Base-by-base conservation (phyloP, 495 filamentous ascomycete genomes). In the Pyrenopolyporus hunteri region DNA sequence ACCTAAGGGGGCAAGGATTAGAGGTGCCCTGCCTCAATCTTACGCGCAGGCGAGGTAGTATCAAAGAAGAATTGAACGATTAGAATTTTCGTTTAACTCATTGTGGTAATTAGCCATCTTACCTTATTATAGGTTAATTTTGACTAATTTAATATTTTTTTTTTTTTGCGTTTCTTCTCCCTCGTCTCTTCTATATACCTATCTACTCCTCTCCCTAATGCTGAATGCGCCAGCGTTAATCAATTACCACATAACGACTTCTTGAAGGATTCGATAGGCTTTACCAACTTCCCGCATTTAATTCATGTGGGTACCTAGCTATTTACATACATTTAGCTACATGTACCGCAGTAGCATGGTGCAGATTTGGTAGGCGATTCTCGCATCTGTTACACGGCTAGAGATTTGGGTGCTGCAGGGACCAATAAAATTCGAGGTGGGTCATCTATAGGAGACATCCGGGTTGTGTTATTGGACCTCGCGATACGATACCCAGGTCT, bases 21-120 rank as follows among this genome's bases (percentile, higher is more conserved):
- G n/a, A n/a, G 20, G 37, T 42, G 29, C 44, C 53, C 52, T 63
- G 53, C 13, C 46, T 44, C 46, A 63, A 57, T 63, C 52, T 57
- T 56, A 63, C 52, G 8, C 32, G 52, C 52, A 42, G 59, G 20
- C 22, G 33, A 8, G 14, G 6, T 29, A n/a, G n/a, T n/a, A n/a
- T n/a, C n/a, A n/a, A n/a, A n/a, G n/a, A n/a, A n/a, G n/a, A n/a
- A n/a, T n/a, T n/a, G n/a, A n/a, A n/a, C n/a, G n/a, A n/a, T n/a
- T n/a, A n/a, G n/a, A n/a, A n/a, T n/a, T n/a, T n/a, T n/a, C n/a
- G n/a, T n/a, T n/a, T n/a, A n/a, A n/a, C n/a, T n/a, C n/a, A n/a
- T n/a, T n/a, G n/a, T n/a, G n/a, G n/a, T n/a, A n/a, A n/a, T n/a
- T n/a, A n/a, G n/a, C n/a, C n/a, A n/a, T n/a, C n/a, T n/a, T n/a